phyloP scores from a whole-genome alignment of 345 rosid species.

The Populus pruinosa region DNA sequence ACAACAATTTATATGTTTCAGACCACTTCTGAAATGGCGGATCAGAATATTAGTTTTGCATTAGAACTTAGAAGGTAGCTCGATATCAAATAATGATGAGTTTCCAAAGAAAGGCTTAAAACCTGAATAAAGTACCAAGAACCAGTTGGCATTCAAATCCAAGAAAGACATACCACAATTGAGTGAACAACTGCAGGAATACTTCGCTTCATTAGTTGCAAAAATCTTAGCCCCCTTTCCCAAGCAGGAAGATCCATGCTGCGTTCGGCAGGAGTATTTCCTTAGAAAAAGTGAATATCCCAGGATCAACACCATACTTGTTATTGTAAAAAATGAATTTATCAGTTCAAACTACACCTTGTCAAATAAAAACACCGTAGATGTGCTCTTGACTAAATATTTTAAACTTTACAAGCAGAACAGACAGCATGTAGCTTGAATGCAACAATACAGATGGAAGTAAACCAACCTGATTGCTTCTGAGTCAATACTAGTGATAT shows the following conservation, averaged over 20 bases:
- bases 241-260: conserved; percentile 93
- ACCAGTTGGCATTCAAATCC: neutral
- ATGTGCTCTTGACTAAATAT: neutral
- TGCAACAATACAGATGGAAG: conserved; percentile 16
- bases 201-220: conserved; percentile 66
- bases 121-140: neutral
- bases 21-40: neutral
- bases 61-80: neutral
- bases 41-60: neutral
- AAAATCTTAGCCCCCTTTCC: conserved; percentile 80
- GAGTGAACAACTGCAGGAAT: conserved; percentile 81
- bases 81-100: too few relatives aligned
- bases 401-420: neutral
- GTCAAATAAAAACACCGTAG: neutral
- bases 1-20: neutral
- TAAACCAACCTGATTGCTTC: conserved; percentile 85
- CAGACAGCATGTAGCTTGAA: neutral
- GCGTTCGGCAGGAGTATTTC: conserved; percentile 99
- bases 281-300: conserved; percentile 96
- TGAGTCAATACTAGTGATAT: conserved; percentile 60
- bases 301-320: conserved; percentile 78
- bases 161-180: conserved; percentile 64
- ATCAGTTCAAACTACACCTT: neutral
- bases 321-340: conserved; percentile 10
- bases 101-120: too few relatives aligned